Evolutionary conservation across 176 grass and related monocot species (phyloP), one percentile per base, ranked within the genome.

Genomic region (Pharus latifolius): DNA sequence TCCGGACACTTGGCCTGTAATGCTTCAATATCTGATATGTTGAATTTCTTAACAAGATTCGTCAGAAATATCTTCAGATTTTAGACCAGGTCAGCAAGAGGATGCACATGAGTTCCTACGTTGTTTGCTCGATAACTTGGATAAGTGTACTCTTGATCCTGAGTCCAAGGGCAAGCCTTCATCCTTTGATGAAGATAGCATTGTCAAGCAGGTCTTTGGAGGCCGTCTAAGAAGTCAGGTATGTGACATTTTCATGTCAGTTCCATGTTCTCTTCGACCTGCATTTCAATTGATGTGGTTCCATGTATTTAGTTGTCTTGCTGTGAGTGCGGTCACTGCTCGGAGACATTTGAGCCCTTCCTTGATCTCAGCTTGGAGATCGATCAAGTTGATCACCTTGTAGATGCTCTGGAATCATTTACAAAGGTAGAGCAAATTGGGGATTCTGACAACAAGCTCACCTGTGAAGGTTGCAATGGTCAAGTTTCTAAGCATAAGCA

Each of bases 341-440:
- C 90, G 4, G 81, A 99, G 67, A 91, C 90, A 37, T 88, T 84
- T 65, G 95, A 99, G 68, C 90, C 87, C 57, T 74, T 94, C 27
- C 68, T 99, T 37, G 95, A 99, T 85, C 84, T 99, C 49, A 99
- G 90, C 76, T 85, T 99, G 52, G 95, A 99, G 83, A 91, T 99
- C 5, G 33, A 91, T 60, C 68, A 91, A 7, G 84, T 70, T 31
- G 41, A 84, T 18, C 47, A 77, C 32, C 72, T 99, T 34, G 24
- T 46, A 55, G 72, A 79, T 73, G 95, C 95, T 35, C 67, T 94
- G 88, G 23, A 67, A 34, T 99, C 95, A 32, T 99, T 91, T 65
- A 99, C 95, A 46, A 90, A 86, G 61, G 76, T 90, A 49, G 95
- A 99, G 54, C 80, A 77, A 53, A 78, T 99, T 32, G 95, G 91